These are phyloP conservation scores for Entoloma clypeatum DNA, from an alignment of 1,284 basidiomycete species.

Conservation along the genomic window DNA sequence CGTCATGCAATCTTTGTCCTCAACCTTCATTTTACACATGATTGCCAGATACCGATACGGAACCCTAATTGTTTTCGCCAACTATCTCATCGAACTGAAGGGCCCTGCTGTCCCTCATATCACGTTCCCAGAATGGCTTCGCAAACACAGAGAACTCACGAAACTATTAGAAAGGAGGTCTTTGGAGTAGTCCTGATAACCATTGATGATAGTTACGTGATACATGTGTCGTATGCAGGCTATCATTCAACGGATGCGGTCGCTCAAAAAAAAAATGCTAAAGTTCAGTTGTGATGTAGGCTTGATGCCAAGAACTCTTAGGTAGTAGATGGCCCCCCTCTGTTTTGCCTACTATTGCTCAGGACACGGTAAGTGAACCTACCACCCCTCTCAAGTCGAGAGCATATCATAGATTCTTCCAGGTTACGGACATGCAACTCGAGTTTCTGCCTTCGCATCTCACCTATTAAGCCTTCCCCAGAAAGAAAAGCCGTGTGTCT, in stretches of 20 bases:
- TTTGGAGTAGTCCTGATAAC: constrained; percentile 72
- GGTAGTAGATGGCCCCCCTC: constrained; percentile 20
- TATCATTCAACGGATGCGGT: too few relatives aligned
- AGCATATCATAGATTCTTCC: not conserved
- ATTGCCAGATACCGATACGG: constrained; percentile 87
- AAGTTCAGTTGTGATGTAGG: too few relatives aligned
- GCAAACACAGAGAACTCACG: constrained; percentile 80
- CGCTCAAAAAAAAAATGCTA: too few relatives aligned
- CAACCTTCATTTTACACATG: too few relatives aligned
- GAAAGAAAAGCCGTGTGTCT: constrained; percentile 38
- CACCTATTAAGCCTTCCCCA: constrained; percentile 46
- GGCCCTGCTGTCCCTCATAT: constrained; percentile 41
- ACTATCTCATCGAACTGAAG: constrained; percentile 85
- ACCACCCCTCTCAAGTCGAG: not conserved
- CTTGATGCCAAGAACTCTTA: constrained; percentile 8
- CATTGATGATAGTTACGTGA: too few relatives aligned
- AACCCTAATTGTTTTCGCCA: constrained; percentile 91
- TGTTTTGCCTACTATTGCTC: constrained; percentile 68
- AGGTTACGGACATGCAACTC: constrained; percentile 74
- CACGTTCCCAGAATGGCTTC: constrained; percentile 82
- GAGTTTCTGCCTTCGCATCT: constrained; percentile 64
- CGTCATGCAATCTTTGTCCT: constrained; percentile 30
- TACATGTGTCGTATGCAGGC: too few relatives aligned
- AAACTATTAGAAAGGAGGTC: constrained; percentile 71
- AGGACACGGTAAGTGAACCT: constrained; percentile 57